Conservation (phyloP, 495 filamentous ascomycete genomes). For the Annulohypoxylon nitens region DNA sequence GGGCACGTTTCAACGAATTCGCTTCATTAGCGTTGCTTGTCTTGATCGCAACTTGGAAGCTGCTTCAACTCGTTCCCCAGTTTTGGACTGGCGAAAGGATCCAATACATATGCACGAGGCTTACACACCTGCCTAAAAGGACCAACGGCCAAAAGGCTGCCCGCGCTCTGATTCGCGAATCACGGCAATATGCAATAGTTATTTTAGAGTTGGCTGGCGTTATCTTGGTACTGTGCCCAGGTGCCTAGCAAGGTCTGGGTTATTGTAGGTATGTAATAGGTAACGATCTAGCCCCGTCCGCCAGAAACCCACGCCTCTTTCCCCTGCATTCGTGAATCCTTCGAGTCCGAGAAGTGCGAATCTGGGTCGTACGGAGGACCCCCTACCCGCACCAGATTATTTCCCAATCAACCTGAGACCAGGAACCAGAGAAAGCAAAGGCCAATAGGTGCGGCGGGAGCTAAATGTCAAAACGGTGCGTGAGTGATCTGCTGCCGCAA, state of each 20-base stretch:
- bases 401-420: slow-evolving; percentile 40
- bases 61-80: slow-evolving; percentile 15
- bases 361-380: slow-evolving; percentile 18
- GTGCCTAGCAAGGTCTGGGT: no score
- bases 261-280: background rate
- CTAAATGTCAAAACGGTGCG: slow-evolving; percentile 7
- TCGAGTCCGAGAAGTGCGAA: slow-evolving; percentile 11
- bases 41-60: background rate
- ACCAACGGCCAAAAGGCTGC: slow-evolving; percentile 15
- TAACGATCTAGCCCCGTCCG: slow-evolving; percentile 10
- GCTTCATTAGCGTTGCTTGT: slow-evolving; percentile 15
- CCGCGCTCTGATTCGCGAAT: slow-evolving; percentile 35
- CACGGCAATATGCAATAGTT: slow-evolving; percentile 24
- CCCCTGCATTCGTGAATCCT: slow-evolving; percentile 39
- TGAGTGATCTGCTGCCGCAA: slow-evolving; percentile 7
- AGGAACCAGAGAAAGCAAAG: slow-evolving; percentile 6
- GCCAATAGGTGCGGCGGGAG: slow-evolving; percentile 5
- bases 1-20: slow-evolving; percentile 17
- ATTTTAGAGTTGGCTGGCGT: slow-evolving; percentile 41
- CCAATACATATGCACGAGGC: slow-evolving; percentile 38
- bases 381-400: slow-evolving; percentile 11
- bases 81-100: slow-evolving; percentile 35
- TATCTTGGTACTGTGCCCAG: slow-evolving; percentile 11
- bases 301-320: slow-evolving; percentile 1
- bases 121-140: slow-evolving; percentile 41